A percentile compares a stretch with the other conserved stretches of the same genome.
Evolutionary conservation across 345 rosid genomes (phyloP).

Genomic region (Iberis pinnata): DNA sequence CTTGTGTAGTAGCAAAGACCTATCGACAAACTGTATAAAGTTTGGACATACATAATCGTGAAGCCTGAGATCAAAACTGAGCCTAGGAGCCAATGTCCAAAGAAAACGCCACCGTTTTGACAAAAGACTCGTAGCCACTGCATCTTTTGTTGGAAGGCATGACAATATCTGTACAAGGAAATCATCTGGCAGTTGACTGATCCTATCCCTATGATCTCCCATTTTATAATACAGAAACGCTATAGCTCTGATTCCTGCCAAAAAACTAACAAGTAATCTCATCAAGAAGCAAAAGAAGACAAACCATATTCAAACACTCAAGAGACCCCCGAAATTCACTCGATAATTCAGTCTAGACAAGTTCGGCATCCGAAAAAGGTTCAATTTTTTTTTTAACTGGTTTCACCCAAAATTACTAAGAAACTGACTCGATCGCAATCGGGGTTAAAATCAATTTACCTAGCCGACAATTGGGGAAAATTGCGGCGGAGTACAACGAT

Average conservation of each 20-base stretch:
- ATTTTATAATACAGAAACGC: background rate
- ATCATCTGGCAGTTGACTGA: conserved; percentile 29
- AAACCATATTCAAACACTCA: background rate
- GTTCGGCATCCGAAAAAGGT: too few species aligned
- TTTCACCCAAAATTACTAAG: too few species aligned
- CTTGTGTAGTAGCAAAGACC: conserved; percentile 27
- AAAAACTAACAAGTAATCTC: too few species aligned
- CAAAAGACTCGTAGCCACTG: conserved; percentile 17
- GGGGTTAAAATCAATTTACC: too few species aligned
- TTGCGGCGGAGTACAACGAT: too few species aligned
- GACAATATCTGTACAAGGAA: conserved; percentile 27
- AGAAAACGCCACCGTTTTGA: conserved; percentile 23
- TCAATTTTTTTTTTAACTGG: too few species aligned
- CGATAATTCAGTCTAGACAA: background rate
- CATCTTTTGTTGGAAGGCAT: conserved; percentile 24
- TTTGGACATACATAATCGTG: background rate
- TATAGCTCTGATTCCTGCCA: too few species aligned
- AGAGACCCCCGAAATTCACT: conserved; percentile 1
- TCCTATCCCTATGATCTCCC: conserved; percentile 16
- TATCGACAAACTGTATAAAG: conserved; percentile 22
- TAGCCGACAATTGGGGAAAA: too few species aligned
- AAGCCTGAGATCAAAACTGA: conserved; percentile 20
- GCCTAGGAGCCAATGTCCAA: conserved; percentile 25
- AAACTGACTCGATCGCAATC: too few species aligned
- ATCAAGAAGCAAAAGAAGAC: too few species aligned